Evolutionary conservation across 2,329 filamentous ascomycete genomes (phyloP).

Genomic region (Colletotrichum graminicola): DNA sequence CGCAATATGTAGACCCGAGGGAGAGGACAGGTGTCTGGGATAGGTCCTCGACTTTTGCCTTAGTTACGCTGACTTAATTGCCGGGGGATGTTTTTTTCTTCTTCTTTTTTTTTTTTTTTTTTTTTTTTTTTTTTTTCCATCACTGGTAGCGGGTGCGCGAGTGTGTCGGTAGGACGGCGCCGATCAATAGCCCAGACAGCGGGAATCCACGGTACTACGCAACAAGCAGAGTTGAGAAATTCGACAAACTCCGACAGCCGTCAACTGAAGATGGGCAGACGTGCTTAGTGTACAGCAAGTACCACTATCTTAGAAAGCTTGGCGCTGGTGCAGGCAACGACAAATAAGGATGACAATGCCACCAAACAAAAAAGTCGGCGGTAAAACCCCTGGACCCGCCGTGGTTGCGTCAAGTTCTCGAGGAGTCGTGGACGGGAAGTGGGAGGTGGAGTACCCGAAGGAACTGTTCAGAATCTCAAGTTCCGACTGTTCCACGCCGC

Average conservation of each 20-base stretch:
- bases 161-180: constrained; percentile 15
- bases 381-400: background rate
- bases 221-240: constrained; percentile 30
- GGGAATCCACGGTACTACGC: background rate
- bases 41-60: constrained; percentile 15
- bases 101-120: too few species aligned
- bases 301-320: background rate
- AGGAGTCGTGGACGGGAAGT: constrained; percentile 22
- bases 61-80: constrained; percentile 15
- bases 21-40: constrained; percentile 15
- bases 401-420: constrained; percentile 16
- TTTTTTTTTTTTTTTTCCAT: background rate
- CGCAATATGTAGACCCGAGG: background rate
- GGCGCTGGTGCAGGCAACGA: constrained; percentile 3
- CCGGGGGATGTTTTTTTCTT: background rate
- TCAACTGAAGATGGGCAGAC: background rate
- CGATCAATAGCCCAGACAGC: background rate
- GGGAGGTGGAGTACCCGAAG: constrained; percentile 22
- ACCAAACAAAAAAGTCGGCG: background rate
- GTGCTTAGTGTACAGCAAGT: constrained; percentile 1
- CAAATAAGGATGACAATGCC: constrained; percentile 34
- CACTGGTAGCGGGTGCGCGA: constrained; percentile 3
- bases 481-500: constrained; percentile 17
- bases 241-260: constrained; percentile 9
- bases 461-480: constrained; percentile 7